Evolutionary conservation across 2,329 filamentous ascomycete genomes (phyloP), one percentile per base, ranked within the genome.

Genomic region (Xylariaceae sp.): DNA sequence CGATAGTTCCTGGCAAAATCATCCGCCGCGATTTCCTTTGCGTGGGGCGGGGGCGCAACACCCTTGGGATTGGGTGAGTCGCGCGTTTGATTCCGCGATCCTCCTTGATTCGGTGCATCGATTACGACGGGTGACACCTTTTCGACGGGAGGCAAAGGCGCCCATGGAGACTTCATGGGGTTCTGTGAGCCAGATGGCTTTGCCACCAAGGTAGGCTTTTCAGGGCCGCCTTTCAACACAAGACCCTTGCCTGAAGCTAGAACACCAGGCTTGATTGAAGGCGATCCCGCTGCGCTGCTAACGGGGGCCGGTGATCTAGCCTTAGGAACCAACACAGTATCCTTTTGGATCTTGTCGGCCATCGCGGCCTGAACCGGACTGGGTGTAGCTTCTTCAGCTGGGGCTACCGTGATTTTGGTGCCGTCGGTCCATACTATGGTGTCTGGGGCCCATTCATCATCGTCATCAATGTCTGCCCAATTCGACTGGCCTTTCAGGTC

Each of bases 131-230:
- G 92, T 1, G 91, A 85, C 0, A 88, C 83, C 71, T 88, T 93
- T 9, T 96, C 91, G 5, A 97, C 83, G 0, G 91, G 90, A 11
- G 93, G 93, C 34, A 97, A 76, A 39, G 88, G 72, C 23, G 93
- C 93, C 93, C 93, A 97, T 3, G 93, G 93, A 3, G 92, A 97
- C 71, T 96, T 97, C 30, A 87, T 82, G 0, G 91, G 88, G 0
- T 86, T 81, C 7, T 88, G 83, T 3, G 83, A 80, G 1, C 80
- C 80, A 1, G 87, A 83, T 13, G 87, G 87, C 69, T 92, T 92
- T 7, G 88, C 82, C 48, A 91, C 87, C 3, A 91, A 75, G 0
- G 87, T 87, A 37, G 87, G 87, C 71, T 89, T 91, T 57, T 90
- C 88, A 8, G 83, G 78, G 4, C 83, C 83, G 44, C 83, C 83